phyloP scores from a whole-genome alignment of 2,329 filamentous ascomycete species.

The Colletotrichum liaoningense region DNA sequence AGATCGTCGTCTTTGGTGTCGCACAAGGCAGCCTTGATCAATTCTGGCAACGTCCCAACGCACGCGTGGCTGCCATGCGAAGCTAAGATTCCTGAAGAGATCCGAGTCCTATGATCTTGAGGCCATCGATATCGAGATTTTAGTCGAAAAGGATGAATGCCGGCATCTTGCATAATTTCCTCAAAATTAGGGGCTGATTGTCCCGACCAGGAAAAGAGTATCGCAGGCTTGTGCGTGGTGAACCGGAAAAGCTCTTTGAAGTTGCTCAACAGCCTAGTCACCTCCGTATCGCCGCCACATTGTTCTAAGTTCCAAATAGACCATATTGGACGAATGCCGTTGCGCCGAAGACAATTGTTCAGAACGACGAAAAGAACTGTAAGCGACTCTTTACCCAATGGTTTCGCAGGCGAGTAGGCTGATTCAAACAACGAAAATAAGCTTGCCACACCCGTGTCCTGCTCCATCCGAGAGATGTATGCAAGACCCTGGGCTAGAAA shows the following conservation, averaged over 20 bases:
- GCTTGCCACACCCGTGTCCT: not conserved
- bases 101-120: not conserved
- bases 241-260: not conserved
- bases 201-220: not conserved
- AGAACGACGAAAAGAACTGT: not conserved
- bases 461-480: not conserved
- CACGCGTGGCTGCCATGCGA: not conserved
- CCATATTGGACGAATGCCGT: not conserved
- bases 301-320: not conserved
- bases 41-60: not conserved
- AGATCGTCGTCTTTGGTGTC: not conserved
- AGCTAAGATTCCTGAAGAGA: not conserved
- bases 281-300: not conserved
- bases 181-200: not conserved
- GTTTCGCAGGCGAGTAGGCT: not conserved
- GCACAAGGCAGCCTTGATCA: not conserved
- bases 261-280: not conserved
- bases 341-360: not conserved
- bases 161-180: not conserved
- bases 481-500: not conserved
- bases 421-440: not conserved
- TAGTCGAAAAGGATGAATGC: not conserved
- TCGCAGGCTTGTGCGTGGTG: not conserved
- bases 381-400: not conserved
- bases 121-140: not conserved